Evolutionary conservation across 805 yeast species (phyloP).

Genomic region (Danielozyma ontarioensis): DNA sequence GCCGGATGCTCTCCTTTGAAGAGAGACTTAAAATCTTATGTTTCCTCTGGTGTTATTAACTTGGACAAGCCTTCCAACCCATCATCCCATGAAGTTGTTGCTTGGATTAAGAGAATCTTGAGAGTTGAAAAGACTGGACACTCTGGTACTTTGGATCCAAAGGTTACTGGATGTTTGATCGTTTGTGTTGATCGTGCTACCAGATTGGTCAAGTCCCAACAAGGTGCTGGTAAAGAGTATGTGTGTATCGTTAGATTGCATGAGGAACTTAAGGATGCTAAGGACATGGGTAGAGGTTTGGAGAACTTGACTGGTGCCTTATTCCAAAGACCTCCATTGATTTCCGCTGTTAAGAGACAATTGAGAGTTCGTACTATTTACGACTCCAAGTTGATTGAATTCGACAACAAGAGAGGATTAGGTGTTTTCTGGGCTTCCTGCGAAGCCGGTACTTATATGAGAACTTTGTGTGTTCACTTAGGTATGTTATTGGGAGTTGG

Average conservation of each 20-base stretch:
- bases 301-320: constrained; percentile 98
- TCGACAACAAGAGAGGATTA: constrained; percentile 92
- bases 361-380: constrained; percentile 96
- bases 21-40: constrained; percentile 85
- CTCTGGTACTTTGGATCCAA: constrained; percentile 98
- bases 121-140: constrained; percentile 98
- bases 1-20: constrained; percentile 91
- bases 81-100: constrained; percentile 98
- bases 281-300: constrained; percentile 78
- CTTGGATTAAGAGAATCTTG: constrained; percentile 95
- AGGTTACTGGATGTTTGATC: constrained; percentile 97
- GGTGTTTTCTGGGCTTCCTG: constrained; percentile 99
- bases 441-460: constrained; percentile 99
- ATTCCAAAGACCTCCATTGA: constrained; percentile 98
- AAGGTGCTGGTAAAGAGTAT: constrained; percentile 99
- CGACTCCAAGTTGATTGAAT: constrained; percentile 92
- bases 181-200: constrained; percentile 98
- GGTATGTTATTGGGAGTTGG: constrained; percentile 99
- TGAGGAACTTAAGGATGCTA: constrained; percentile 85
- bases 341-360: constrained; percentile 98
- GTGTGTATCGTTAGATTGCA: constrained; percentile 96
- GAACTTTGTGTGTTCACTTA: constrained; percentile 96
- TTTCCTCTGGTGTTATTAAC: constrained; percentile 94
- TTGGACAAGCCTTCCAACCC: constrained; percentile 98
- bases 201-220: constrained; percentile 95